phyloP scores from a whole-genome alignment of 129 eudicot genomes.

The Centrapalus pauciflorus region DNA sequence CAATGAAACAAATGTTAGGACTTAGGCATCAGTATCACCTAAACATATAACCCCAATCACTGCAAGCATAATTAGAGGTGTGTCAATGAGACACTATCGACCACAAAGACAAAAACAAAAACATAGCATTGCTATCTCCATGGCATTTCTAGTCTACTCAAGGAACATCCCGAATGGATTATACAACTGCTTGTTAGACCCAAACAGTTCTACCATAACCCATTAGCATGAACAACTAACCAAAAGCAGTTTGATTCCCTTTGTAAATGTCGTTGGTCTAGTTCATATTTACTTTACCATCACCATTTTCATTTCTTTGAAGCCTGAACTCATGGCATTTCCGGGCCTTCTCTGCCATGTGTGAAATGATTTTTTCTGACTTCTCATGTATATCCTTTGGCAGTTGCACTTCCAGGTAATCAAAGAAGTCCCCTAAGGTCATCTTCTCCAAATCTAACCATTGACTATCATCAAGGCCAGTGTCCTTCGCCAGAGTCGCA shows the following conservation, averaged over 20 bases:
- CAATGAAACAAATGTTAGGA: background rate
- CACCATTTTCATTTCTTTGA: background rate
- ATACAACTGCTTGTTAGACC: too few relatives aligned
- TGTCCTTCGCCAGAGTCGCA: constrained; percentile 18
- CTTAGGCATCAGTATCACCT: background rate
- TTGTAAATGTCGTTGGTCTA: background rate
- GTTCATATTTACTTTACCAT: constrained; percentile 8
- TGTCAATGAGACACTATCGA: background rate
- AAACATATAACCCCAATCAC: constrained; percentile 5
- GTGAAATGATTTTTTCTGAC: constrained; percentile 19
- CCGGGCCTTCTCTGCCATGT: constrained; percentile 14
- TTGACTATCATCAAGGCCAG: background rate
- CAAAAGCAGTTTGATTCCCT: background rate
- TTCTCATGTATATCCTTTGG: constrained; percentile 49
- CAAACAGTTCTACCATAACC: too few relatives aligned
- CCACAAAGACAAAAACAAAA: background rate
- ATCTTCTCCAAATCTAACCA: constrained; percentile 56
- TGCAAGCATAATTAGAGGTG: constrained; percentile 2
- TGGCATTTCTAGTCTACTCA: too few relatives aligned
- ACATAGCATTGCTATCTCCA: too few relatives aligned
- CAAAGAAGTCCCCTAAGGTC: constrained; percentile 73
- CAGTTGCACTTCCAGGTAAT: constrained; percentile 51
- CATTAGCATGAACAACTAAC: background rate
- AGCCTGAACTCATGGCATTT: constrained; percentile 14
- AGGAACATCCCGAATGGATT: too few relatives aligned